Evolutionary conservation across 2,329 filamentous ascomycete species (phyloP).

Genomic region (Fusarium beomiforme): DNA sequence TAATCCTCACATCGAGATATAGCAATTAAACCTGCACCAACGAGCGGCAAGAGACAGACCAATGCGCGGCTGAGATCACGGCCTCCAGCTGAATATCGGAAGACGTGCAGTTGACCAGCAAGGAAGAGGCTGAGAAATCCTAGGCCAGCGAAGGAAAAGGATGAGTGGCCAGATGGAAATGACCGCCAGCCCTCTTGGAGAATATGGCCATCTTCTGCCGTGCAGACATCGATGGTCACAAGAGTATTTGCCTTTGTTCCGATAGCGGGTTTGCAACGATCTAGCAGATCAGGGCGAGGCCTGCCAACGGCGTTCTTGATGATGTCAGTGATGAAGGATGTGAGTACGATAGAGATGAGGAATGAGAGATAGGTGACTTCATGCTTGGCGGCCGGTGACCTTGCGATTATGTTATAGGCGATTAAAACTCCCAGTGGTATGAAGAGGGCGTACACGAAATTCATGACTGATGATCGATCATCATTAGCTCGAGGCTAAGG

Average conservation of each 20-base stretch:
- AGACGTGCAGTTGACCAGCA: constrained; percentile 72
- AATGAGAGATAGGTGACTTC: constrained; percentile 88
- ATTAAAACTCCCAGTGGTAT: constrained; percentile 75
- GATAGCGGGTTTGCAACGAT: constrained; percentile 79
- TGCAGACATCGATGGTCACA: constrained; percentile 77
- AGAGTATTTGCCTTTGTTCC: constrained; percentile 61
- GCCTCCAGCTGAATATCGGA: constrained; percentile 54
- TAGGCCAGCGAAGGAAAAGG: constrained; percentile 81
- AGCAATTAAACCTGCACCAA: constrained; percentile 74
- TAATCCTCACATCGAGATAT: constrained; percentile 77
- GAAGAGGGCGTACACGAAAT: constrained; percentile 81
- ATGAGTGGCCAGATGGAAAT: constrained; percentile 83
- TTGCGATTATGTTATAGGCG: constrained; percentile 69
- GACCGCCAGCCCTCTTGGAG: constrained; percentile 87
- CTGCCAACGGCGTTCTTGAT: constrained; percentile 89
- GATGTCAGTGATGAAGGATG: constrained; percentile 85
- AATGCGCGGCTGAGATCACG: constrained; percentile 66
- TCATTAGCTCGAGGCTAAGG: background rate
- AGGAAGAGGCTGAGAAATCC: constrained; percentile 79
- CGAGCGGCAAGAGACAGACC: constrained; percentile 65
- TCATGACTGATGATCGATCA: constrained; percentile 63
- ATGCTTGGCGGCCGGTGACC: constrained; percentile 77
- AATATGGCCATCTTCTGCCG: constrained; percentile 71
- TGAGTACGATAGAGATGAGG: constrained; percentile 78
- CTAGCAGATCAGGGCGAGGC: constrained; percentile 70